Conservation (phyloP, 257 asterid genomes). For the Petunia secreta region DNA sequence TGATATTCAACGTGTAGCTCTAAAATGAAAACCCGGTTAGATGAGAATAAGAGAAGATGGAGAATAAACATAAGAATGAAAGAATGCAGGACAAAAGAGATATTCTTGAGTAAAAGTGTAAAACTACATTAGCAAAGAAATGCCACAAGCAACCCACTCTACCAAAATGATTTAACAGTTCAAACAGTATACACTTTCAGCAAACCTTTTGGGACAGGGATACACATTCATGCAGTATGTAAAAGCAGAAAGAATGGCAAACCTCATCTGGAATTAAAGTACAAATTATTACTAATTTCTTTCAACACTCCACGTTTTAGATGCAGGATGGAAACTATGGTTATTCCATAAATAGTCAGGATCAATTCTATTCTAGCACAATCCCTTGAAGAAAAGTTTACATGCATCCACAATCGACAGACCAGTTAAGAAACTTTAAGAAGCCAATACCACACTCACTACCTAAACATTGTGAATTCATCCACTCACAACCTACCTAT, state of each 20-base stretch:
- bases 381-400: background rate
- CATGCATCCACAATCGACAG: background rate
- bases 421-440: background rate
- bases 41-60: conserved; percentile 21
- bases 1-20: conserved; percentile 96
- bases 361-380: background rate
- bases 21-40: conserved; percentile 41
- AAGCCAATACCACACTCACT: background rate
- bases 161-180: background rate
- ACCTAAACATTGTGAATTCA: background rate
- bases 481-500: background rate
- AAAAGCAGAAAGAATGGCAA: background rate
- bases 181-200: background rate
- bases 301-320: background rate
- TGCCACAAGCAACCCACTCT: conserved; percentile 8
- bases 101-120: background rate
- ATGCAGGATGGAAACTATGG: background rate
- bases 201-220: background rate
- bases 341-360: background rate
- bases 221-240: background rate
- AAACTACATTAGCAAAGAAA: background rate
- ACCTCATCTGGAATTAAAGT: background rate
- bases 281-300: background rate
- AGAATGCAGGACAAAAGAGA: conserved; percentile 17
- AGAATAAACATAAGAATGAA: background rate